These are phyloP conservation scores for Globisporangium yorkense DNA, from an alignment of 352 stramenopile species.

Conservation along the genomic window DNA sequence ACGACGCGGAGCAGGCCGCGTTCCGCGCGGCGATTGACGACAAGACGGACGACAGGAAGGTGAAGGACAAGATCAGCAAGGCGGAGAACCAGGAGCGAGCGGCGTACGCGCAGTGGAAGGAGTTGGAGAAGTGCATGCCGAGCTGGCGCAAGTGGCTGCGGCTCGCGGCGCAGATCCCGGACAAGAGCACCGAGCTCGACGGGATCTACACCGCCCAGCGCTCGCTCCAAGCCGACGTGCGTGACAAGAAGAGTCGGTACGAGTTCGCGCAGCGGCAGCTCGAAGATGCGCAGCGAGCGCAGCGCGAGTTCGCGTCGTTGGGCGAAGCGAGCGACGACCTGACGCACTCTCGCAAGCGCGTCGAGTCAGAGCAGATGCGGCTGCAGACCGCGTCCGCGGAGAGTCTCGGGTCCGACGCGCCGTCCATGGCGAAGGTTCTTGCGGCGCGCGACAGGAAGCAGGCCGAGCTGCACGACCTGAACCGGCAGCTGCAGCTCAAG, in stretches of 20 bases:
- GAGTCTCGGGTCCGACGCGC: slow-evolving; percentile 25
- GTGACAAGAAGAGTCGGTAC: slow-evolving; percentile 26
- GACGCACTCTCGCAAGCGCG: slow-evolving; percentile 11
- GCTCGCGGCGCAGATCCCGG: slow-evolving; percentile 39
- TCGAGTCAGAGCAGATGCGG: slow-evolving; percentile 33
- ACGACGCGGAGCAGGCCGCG: slow-evolving; percentile 39
- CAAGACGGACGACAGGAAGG: slow-evolving; percentile 71
- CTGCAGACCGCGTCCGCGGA: slow-evolving; percentile 22
- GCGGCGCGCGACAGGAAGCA: slow-evolving; percentile 41
- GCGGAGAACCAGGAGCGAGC: slow-evolving; percentile 43
- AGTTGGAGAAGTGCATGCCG: slow-evolving; percentile 50
- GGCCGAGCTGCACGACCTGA: slow-evolving; percentile 38
- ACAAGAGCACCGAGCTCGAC: slow-evolving; percentile 43
- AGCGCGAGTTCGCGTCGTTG: slow-evolving; percentile 30
- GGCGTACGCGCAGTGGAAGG: slow-evolving; percentile 49
- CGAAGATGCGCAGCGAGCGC: slow-evolving; percentile 25
- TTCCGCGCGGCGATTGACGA: slow-evolving; percentile 63
- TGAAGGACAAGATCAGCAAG: slow-evolving; percentile 73
- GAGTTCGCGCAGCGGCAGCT: slow-evolving; percentile 21
- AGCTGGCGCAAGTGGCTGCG: slow-evolving; percentile 60
- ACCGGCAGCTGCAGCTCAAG: slow-evolving; percentile 45
- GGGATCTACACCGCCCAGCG: slow-evolving; percentile 37
- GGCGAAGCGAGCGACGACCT: slow-evolving; percentile 31
- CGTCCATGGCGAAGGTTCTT: slow-evolving; percentile 38
- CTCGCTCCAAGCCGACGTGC: slow-evolving; percentile 43